Conservation (phyloP, 148 eudicot genomes). For the Cornus controversa region DNA sequence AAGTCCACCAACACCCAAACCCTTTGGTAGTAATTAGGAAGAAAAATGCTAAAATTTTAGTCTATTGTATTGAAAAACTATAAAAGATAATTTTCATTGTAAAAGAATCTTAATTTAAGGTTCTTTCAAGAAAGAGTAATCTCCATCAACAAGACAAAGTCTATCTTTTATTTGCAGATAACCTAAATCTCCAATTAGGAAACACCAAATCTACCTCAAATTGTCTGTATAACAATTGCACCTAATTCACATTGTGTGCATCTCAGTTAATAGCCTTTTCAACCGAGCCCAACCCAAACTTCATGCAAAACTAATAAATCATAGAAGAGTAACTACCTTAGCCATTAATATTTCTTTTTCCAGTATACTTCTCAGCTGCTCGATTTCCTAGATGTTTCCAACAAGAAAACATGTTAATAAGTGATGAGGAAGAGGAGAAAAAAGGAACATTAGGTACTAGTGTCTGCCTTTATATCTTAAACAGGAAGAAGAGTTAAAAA, state of each 20-base stretch:
- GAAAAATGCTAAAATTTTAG: background rate
- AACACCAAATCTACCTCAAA: background rate
- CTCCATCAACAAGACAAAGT: background rate
- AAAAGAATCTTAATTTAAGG: background rate
- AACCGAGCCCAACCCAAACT: background rate
- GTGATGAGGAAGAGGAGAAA: background rate
- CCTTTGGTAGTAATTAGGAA: background rate
- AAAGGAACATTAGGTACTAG: background rate
- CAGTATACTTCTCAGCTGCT: slow-evolving; percentile 40
- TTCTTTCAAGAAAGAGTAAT: background rate
- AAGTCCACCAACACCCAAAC: background rate
- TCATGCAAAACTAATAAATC: background rate
- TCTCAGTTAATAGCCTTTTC: background rate
- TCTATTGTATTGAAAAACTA: background rate
- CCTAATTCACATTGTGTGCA: background rate
- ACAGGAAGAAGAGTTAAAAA: background rate
- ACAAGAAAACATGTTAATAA: slow-evolving; percentile 5
- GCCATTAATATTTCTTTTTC: slow-evolving; percentile 32
- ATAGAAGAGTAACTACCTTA: slow-evolving; percentile 24
- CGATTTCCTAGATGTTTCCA: slow-evolving; percentile 40
- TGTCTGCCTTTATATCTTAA: background rate
- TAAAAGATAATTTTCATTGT: background rate
- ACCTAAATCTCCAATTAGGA: background rate
- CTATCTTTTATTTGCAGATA: background rate
- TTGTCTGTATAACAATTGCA: background rate